These are phyloP conservation scores for Trametes sanguinea DNA, from an alignment of 768 basidiomycete species.

Conservation along the genomic window DNA sequence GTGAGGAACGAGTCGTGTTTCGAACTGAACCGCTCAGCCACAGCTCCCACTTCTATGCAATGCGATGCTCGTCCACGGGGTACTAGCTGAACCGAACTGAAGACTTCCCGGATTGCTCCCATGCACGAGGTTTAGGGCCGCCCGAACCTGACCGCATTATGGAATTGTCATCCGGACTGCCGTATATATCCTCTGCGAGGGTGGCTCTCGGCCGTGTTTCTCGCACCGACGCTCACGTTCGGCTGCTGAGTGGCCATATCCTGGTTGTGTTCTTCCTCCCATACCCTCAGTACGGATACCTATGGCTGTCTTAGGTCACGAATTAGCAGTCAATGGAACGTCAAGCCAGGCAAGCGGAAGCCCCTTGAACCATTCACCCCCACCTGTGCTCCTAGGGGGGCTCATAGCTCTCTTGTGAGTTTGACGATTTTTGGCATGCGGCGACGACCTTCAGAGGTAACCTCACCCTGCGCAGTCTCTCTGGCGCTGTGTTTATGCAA, in stretches of 20 bases:
- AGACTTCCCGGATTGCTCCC: background rate
- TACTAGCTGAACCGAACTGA: slow-evolving; percentile 4
- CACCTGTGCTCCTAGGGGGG: slow-evolving; percentile 12
- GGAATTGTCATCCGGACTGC: background rate
- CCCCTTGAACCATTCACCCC: slow-evolving; percentile 8
- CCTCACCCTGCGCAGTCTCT: slow-evolving; percentile 7
- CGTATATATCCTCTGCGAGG: slow-evolving; percentile 6
- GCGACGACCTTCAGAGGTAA: background rate
- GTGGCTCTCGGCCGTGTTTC: background rate
- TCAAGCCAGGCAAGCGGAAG: background rate
- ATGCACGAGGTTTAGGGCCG: background rate
- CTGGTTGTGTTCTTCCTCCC: background rate
- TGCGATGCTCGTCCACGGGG: background rate
- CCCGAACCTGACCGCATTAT: slow-evolving; percentile 2
- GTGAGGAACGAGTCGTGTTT: background rate
- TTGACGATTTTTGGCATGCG: background rate
- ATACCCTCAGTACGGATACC: background rate
- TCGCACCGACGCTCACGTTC: background rate
- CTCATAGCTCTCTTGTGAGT: slow-evolving; percentile 15
- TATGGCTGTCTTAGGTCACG: background rate
- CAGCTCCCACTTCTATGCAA: background rate
- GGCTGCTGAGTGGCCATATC: background rate
- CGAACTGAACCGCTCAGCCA: background rate
- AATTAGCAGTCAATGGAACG: background rate
- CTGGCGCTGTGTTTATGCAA: slow-evolving; percentile 24